phyloP scores from a whole-genome alignment of 2,329 filamentous ascomycete species.

The Hymenoscyphus albidus region DNA sequence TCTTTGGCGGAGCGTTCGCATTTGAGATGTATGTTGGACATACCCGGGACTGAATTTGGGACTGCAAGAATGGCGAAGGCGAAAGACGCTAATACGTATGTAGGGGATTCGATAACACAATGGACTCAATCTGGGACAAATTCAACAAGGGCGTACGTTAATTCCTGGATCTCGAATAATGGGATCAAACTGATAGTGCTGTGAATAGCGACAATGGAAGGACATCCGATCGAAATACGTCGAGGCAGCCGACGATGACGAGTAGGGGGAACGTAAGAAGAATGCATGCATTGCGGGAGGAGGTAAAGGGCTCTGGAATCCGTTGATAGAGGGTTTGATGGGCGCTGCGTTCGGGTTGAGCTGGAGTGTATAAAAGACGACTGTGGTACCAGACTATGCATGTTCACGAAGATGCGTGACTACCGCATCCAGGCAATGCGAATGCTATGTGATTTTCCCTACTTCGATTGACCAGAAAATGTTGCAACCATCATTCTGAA shows the following conservation, averaged over 20 bases:
- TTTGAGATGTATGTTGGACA: slow-evolving; percentile 77
- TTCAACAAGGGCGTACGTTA: slow-evolving; percentile 85
- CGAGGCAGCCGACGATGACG: slow-evolving; percentile 58
- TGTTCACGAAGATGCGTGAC: background rate
- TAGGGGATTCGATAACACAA: slow-evolving; percentile 77
- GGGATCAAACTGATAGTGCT: slow-evolving; percentile 24
- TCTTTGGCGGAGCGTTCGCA: slow-evolving; percentile 84
- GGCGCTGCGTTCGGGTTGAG: slow-evolving; percentile 13
- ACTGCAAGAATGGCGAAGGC: slow-evolving; percentile 16
- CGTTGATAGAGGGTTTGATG: slow-evolving; percentile 6
- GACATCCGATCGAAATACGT: slow-evolving; percentile 93
- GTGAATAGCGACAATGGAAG: slow-evolving; percentile 94
- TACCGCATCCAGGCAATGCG: too few species aligned
- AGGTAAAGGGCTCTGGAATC: background rate
- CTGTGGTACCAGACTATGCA: slow-evolving; percentile 7
- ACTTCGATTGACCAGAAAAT: too few species aligned
- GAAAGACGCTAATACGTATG: slow-evolving; percentile 16
- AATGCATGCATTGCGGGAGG: background rate
- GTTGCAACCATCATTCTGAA: too few species aligned
- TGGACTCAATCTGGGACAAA: slow-evolving; percentile 85
- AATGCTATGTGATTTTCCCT: background rate
- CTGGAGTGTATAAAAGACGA: slow-evolving; percentile 32
- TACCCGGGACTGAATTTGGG: background rate
- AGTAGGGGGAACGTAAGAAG: slow-evolving; percentile 15
- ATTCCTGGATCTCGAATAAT: background rate